phyloP scores from a whole-genome alignment of 148 eudicot genomes.

The Rhododendron ferrugineum region DNA sequence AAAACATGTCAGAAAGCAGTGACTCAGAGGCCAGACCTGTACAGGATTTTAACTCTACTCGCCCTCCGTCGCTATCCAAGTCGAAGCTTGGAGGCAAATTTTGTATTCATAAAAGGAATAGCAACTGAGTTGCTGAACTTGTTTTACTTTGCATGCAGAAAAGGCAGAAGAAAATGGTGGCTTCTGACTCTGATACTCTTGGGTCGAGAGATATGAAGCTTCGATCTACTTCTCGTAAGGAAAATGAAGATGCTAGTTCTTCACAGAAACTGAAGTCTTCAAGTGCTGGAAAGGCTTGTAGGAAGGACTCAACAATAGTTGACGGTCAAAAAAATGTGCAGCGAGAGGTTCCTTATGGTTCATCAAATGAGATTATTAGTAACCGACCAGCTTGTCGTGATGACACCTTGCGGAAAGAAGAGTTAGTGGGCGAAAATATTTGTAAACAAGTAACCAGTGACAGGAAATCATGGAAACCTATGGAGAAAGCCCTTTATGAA shows the following conservation, averaged over 20 bases:
- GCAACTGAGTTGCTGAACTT: constrained; percentile 69
- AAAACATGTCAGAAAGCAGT: constrained; percentile 64
- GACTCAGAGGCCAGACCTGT: constrained; percentile 65
- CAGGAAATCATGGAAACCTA: constrained; percentile 66
- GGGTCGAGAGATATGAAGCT: constrained; percentile 46
- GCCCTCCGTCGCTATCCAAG: constrained; percentile 33
- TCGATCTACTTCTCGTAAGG: constrained; percentile 41
- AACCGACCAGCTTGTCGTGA: constrained; percentile 25
- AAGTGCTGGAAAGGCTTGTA: constrained; percentile 44
- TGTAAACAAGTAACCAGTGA: constrained; percentile 45
- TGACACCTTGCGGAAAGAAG: constrained; percentile 53
- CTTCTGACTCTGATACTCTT: constrained; percentile 58
- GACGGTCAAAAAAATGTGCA: constrained; percentile 32
- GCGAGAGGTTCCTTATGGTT: constrained; percentile 36
- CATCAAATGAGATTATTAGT: constrained; percentile 23
- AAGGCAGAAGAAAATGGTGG: constrained; percentile 58
- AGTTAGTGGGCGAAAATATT: constrained; percentile 59
- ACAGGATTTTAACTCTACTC: constrained; percentile 31
- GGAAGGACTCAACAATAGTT: constrained; percentile 26
- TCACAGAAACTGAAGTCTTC: constrained; percentile 42
- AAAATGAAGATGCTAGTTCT: constrained; percentile 46
- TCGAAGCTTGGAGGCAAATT: constrained; percentile 35
- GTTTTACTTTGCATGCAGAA: constrained; percentile 56
- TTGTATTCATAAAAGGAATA: constrained; percentile 48
- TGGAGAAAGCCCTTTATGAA: constrained; percentile 80